A percentile compares a stretch with the other conserved stretches of the same genome.
phyloP scores from a whole-genome alignment of 2,329 filamentous ascomycete species.

The Aspergillus niger region DNA sequence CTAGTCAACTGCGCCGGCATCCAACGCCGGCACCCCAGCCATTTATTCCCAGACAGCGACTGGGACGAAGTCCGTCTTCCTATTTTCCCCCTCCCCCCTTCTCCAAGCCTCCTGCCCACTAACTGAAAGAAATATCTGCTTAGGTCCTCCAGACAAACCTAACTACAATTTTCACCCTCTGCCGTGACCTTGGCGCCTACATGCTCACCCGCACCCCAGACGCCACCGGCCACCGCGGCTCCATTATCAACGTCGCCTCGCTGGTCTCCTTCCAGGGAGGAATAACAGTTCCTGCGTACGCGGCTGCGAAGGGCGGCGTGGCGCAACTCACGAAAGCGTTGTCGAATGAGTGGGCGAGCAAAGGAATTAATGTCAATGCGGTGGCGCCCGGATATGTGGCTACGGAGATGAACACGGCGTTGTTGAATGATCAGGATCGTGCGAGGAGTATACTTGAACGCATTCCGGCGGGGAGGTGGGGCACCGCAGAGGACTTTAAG shows the following conservation, averaged over 20 bases:
- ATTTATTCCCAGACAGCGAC: conserved; percentile 70
- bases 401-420: conserved; percentile 90
- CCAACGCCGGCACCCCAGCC: conserved; percentile 71
- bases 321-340: conserved; percentile 82
- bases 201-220: conserved; percentile 22
- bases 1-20: conserved; percentile 83
- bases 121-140: not conserved
- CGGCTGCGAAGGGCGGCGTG: conserved; percentile 81
- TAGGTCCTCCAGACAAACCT: conserved; percentile 81
- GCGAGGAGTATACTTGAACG: conserved; percentile 73
- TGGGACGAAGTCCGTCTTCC: conserved; percentile 60
- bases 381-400: conserved; percentile 65
- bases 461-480: conserved; percentile 85
- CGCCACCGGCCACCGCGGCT: conserved; percentile 30
- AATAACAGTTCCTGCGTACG: conserved; percentile 83
- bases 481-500: conserved; percentile 82
- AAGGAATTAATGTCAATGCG: conserved; percentile 71
- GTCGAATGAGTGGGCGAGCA: conserved; percentile 80
- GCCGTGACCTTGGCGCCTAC: conserved; percentile 26
- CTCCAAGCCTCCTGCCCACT: not conserved
- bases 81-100: not conserved
- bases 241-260: conserved; percentile 80
- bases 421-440: conserved; percentile 71
- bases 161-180: conserved; percentile 68
- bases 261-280: conserved; percentile 84